These are phyloP conservation scores for Dothideomycetidae sp. DNA, from an alignment of 2,329 filamentous ascomycete species.

Conservation along the genomic window DNA sequence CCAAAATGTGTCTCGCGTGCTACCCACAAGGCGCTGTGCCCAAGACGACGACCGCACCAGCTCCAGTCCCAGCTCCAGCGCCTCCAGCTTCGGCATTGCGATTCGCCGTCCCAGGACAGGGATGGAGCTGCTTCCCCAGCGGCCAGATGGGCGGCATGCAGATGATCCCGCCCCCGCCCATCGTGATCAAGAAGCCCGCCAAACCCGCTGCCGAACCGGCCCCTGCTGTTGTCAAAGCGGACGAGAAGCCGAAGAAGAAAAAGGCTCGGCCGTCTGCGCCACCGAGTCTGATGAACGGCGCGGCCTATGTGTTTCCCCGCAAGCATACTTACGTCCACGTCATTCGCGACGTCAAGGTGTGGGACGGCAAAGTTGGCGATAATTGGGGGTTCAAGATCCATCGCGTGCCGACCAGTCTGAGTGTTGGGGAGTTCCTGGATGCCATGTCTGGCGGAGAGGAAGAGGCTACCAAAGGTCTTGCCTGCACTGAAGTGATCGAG, in stretches of 20 bases:
- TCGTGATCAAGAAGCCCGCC: conserved; percentile 2
- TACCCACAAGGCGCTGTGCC: background rate
- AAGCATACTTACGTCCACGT: conserved; percentile 20
- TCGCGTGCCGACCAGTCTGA: conserved; percentile 17
- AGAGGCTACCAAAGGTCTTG: conserved; percentile 17
- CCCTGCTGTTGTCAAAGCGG: background rate
- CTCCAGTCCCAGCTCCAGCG: background rate
- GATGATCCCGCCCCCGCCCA: conserved; percentile 7
- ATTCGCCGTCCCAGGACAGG: conserved; percentile 5
- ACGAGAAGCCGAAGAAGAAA: background rate
- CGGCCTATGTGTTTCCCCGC: conserved; percentile 18
- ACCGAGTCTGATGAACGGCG: conserved; percentile 13
- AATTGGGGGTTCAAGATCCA: conserved; percentile 21
- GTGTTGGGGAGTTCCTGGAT: conserved; percentile 19
- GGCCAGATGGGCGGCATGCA: conserved; percentile 4
- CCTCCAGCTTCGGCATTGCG: conserved; percentile 2
- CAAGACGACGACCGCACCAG: background rate
- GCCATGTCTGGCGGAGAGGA: conserved; percentile 14
- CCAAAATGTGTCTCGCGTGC: conserved; percentile 8
- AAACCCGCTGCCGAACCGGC: background rate
- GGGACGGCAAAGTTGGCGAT: conserved; percentile 13
- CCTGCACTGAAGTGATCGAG: conserved; percentile 22
- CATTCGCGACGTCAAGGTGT: conserved; percentile 18
- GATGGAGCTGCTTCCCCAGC: conserved; percentile 6
- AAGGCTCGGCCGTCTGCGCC: conserved; percentile 1